Conservation (phyloP, 2,329 filamentous ascomycete species). For the Clonostachys rosea region DNA sequence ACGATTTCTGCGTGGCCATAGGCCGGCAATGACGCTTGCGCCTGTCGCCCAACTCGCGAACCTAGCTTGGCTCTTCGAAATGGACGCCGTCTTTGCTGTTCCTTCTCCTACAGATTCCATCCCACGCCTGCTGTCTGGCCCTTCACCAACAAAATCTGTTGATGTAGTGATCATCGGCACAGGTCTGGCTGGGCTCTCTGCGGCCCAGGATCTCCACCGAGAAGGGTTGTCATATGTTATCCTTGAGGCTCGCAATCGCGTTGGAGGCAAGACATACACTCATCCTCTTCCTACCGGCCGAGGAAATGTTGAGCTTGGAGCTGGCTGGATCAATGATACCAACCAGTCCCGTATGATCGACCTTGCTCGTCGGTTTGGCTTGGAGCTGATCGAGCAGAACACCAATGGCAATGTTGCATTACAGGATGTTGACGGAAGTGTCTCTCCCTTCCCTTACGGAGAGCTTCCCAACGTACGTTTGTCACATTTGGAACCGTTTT, state of each 20-base stretch:
- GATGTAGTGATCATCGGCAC: conserved; percentile 37
- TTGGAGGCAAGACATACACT: conserved; percentile 48
- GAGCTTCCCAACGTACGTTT: conserved; percentile 11
- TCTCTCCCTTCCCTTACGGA: conserved; percentile 10
- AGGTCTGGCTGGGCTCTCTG: conserved; percentile 31
- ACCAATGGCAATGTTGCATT: conserved; percentile 34
- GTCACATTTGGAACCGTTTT: not conserved
- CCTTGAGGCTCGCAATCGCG: conserved; percentile 41
- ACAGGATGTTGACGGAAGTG: conserved; percentile 26
- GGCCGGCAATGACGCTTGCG: conserved; percentile 33
- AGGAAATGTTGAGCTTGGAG: conserved; percentile 44
- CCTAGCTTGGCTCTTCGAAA: conserved; percentile 32
- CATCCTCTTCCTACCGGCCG: conserved; percentile 18
- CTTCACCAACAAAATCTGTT: conserved; percentile 1
- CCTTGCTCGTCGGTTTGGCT: conserved; percentile 26
- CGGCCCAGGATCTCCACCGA: conserved; percentile 23
- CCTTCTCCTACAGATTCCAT: conserved; percentile 3
- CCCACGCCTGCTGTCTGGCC: conserved; percentile 1
- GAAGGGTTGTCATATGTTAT: conserved; percentile 33
- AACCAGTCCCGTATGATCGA: conserved; percentile 39
- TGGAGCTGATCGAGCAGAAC: conserved; percentile 41
- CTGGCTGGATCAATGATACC: conserved; percentile 55
- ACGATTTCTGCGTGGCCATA: conserved; percentile 27
- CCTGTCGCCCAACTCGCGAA: conserved; percentile 32
- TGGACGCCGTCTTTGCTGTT: conserved; percentile 29